Conservation (phyloP, 768 basidiomycete genomes). For the Amanita subjunquillea region DNA sequence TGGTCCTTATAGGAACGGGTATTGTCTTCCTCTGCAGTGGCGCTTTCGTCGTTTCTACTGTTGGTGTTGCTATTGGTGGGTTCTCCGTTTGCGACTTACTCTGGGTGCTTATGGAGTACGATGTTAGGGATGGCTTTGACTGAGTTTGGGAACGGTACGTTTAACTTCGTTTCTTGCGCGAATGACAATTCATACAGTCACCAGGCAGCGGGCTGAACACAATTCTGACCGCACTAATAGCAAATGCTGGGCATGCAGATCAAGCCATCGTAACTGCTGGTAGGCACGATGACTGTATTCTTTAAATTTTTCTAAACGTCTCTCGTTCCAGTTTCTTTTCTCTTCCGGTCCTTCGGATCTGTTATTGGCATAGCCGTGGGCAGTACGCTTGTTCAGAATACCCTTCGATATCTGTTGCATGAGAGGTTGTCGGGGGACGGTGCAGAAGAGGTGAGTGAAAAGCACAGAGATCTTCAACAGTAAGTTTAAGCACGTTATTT, state of each 20-base stretch:
- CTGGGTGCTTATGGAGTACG: not conserved
- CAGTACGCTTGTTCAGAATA: constrained; percentile 45
- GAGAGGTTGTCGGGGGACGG: constrained; percentile 31
- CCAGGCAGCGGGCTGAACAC: constrained; percentile 44
- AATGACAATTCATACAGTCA: not conserved
- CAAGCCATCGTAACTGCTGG: constrained; percentile 61
- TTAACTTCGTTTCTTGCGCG: not conserved
- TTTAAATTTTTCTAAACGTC: not conserved
- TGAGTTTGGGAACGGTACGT: constrained; percentile 30
- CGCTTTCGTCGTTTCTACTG: constrained; percentile 20
- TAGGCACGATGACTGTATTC: constrained; percentile 11
- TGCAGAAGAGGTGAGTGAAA: constrained; percentile 38
- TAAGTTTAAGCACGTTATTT: not conserved
- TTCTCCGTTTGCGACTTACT: not conserved
- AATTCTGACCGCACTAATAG: constrained; percentile 48
- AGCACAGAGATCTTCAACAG: not conserved
- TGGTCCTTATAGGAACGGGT: constrained; percentile 27
- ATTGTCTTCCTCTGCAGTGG: constrained; percentile 30
- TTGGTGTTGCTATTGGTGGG: constrained; percentile 32
- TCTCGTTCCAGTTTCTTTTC: constrained; percentile 39
- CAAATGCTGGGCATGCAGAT: constrained; percentile 50
- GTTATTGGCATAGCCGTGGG: constrained; percentile 48
- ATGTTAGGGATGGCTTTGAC: constrained; percentile 23
- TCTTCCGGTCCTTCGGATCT: constrained; percentile 54
- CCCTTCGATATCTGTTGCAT: constrained; percentile 34